Evolutionary conservation across 768 basidiomycete species (phyloP).

Genomic region (Rhodotorula babjevae): DNA sequence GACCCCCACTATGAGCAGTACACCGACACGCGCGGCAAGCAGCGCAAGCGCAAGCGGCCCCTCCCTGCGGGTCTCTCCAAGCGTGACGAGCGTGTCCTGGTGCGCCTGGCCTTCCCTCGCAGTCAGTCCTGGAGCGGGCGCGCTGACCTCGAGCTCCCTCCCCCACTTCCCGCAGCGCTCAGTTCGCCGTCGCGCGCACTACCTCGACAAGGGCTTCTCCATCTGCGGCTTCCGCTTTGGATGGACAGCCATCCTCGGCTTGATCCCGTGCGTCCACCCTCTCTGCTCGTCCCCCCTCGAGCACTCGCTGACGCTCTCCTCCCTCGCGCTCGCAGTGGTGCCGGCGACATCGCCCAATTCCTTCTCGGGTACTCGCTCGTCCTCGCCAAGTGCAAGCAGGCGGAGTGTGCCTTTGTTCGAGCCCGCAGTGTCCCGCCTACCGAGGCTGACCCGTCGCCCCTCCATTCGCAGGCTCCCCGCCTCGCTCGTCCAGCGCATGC

Average conservation of each 20-base stretch:
- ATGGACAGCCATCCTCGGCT: slow-evolving; percentile 6
- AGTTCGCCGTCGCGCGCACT: slow-evolving; percentile 47
- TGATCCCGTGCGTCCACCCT: neutral
- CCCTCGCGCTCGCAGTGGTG: neutral
- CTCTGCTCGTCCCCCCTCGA: neutral
- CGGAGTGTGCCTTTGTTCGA: slow-evolving; percentile 45
- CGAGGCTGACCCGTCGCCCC: neutral
- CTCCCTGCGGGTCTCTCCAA: slow-evolving; percentile 69
- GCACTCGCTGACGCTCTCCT: no score
- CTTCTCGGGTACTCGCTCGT: slow-evolving; percentile 70
- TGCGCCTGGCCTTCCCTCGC: slow-evolving; percentile 8
- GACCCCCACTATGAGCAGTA: slow-evolving; percentile 33
- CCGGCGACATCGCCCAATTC: slow-evolving; percentile 51
- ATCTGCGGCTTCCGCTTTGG: slow-evolving; percentile 78
- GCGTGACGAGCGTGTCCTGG: slow-evolving; percentile 68
- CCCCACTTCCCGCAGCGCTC: slow-evolving; percentile 10
- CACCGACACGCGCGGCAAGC: slow-evolving; percentile 11
- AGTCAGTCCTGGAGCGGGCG: no score
- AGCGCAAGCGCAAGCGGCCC: slow-evolving; percentile 20
- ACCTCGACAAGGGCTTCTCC: slow-evolving; percentile 79
- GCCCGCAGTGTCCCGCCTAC: slow-evolving; percentile 44
- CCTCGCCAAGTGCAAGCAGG: slow-evolving; percentile 66
- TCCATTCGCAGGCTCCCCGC: slow-evolving; percentile 1
- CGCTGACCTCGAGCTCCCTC: no score
- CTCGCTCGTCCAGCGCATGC: slow-evolving; percentile 64